A percentile compares a stretch with the other conserved stretches of the same genome.
Evolutionary conservation across 169 alveolate species (phyloP).

Genomic region (Perkinsus chesapeaki): DNA sequence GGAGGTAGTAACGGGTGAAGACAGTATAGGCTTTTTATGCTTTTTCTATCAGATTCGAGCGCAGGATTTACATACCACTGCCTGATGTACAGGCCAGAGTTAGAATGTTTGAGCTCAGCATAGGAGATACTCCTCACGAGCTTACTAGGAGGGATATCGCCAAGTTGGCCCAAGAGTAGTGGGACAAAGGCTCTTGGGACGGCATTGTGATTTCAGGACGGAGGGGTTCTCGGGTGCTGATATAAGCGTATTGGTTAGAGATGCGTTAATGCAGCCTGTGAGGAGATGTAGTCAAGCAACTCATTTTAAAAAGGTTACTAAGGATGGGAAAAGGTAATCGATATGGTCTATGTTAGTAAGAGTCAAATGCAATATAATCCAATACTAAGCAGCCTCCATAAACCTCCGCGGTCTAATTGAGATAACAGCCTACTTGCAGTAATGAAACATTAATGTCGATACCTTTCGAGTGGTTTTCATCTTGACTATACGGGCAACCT

Average conservation of each 20-base stretch:
- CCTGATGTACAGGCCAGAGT: slow-evolving; percentile 90
- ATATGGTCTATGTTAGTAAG: too few relatives aligned
- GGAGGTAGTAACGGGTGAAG: slow-evolving; percentile 57
- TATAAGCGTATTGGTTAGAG: slow-evolving; percentile 72
- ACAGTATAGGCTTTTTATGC: background rate
- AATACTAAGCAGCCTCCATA: too few relatives aligned
- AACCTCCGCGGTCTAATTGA: too few relatives aligned
- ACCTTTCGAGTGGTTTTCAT: too few relatives aligned
- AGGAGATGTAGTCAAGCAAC: slow-evolving; percentile 74
- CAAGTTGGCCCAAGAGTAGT: slow-evolving; percentile 39
- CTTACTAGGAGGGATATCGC: slow-evolving; percentile 49
- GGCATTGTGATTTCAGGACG: slow-evolving; percentile 32
- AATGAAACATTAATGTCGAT: too few relatives aligned
- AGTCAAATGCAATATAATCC: too few relatives aligned
- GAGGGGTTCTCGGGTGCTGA: slow-evolving; percentile 85
- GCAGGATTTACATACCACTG: slow-evolving; percentile 94
- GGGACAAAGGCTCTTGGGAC: slow-evolving; percentile 18
- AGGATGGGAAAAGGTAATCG: slow-evolving; percentile 32
- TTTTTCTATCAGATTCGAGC: slow-evolving; percentile 64
- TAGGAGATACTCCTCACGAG: slow-evolving; percentile 63
- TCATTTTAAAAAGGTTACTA: slow-evolving; percentile 58
- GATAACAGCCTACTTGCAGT: too few relatives aligned
- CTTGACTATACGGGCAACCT: too few relatives aligned
- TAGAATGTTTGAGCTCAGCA: slow-evolving; percentile 48
- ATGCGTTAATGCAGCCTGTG: slow-evolving; percentile 81